Percentiles rank a stretch among this genome's conserved stretches.
phyloP scores from a whole-genome alignment of 106 monocot species.

The Apostasia ramifera region DNA sequence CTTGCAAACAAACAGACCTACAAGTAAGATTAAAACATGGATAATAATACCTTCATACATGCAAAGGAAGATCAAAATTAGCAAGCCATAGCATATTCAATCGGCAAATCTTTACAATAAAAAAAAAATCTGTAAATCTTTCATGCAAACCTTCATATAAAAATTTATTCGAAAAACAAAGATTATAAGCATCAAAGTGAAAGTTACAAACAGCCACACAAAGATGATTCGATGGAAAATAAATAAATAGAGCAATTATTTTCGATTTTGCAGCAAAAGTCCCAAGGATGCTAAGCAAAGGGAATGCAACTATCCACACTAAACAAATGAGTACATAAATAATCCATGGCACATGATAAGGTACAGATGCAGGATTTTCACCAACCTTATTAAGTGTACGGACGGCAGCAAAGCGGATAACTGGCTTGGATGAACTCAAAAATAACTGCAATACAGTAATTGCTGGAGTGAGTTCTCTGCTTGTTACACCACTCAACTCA shows the following conservation, averaged over 20 bases:
- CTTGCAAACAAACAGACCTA: too few relatives aligned
- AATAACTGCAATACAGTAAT: constrained; percentile 96
- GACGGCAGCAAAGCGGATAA: constrained; percentile 96
- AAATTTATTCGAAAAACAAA: too few relatives aligned
- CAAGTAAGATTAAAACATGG: too few relatives aligned
- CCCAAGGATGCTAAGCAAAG: background rate
- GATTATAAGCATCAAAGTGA: too few relatives aligned
- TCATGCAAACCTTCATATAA: too few relatives aligned
- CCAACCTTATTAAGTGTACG: constrained; percentile 94
- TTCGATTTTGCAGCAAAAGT: background rate
- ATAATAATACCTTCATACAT: too few relatives aligned
- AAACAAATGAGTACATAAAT: background rate
- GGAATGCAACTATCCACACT: background rate
- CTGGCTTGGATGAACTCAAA: constrained; percentile 99
- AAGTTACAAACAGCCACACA: too few relatives aligned
- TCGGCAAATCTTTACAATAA: too few relatives aligned
- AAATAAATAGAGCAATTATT: background rate
- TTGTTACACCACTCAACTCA: constrained; percentile 83
- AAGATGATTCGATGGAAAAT: too few relatives aligned
- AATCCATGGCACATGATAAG: background rate
- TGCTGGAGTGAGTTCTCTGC: constrained; percentile 87
- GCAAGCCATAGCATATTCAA: too few relatives aligned
- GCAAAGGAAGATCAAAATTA: too few relatives aligned
- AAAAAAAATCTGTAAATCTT: too few relatives aligned
- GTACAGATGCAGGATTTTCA: background rate